These are phyloP conservation scores for Tolypocladium amazonense DNA, from an alignment of 2,329 filamentous ascomycete genomes.

Conservation along the genomic window DNA sequence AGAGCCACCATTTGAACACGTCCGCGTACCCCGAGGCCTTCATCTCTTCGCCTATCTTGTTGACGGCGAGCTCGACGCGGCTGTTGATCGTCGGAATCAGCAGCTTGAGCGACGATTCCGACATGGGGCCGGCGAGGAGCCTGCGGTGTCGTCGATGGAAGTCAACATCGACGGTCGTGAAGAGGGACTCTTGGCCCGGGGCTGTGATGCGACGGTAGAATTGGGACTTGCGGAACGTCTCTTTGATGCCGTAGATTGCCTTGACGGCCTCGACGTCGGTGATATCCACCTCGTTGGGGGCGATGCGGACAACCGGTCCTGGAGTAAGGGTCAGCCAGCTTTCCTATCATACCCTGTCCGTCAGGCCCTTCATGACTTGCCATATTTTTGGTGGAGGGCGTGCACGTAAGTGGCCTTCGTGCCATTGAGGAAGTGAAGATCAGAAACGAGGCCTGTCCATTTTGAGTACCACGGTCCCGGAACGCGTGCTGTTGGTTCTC, in stretches of 20 bases:
- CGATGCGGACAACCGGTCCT: conserved; percentile 15
- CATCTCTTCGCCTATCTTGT: conserved; percentile 33
- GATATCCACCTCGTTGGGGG: conserved; percentile 12
- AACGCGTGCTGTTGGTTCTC: conserved; percentile 6
- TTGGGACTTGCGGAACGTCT: conserved; percentile 12
- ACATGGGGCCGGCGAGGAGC: conserved; percentile 29
- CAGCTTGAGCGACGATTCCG: conserved; percentile 21
- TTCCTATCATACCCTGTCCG: background rate
- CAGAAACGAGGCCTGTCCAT: conserved; percentile 8
- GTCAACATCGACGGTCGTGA: conserved; percentile 26
- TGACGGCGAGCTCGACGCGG: conserved; percentile 27
- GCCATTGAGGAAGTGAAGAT: conserved; percentile 9
- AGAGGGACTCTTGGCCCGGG: conserved; percentile 15
- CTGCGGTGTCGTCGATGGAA: conserved; percentile 28
- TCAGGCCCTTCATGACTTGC: background rate
- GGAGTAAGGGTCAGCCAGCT: background rate
- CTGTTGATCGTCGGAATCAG: conserved; percentile 21
- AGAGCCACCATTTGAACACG: conserved; percentile 42
- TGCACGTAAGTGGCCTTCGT: conserved; percentile 9
- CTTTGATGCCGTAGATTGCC: conserved; percentile 20
- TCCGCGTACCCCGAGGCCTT: conserved; percentile 24
- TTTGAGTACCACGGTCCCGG: conserved; percentile 15
- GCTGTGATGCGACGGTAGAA: conserved; percentile 12
- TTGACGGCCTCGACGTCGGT: conserved; percentile 11
- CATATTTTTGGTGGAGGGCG: conserved; percentile 12